A percentile compares a stretch with the other conserved stretches of the same genome.
Conservation (phyloP, 164 flowering plant genomes). For the Tetrastigma voinierianum region DNA sequence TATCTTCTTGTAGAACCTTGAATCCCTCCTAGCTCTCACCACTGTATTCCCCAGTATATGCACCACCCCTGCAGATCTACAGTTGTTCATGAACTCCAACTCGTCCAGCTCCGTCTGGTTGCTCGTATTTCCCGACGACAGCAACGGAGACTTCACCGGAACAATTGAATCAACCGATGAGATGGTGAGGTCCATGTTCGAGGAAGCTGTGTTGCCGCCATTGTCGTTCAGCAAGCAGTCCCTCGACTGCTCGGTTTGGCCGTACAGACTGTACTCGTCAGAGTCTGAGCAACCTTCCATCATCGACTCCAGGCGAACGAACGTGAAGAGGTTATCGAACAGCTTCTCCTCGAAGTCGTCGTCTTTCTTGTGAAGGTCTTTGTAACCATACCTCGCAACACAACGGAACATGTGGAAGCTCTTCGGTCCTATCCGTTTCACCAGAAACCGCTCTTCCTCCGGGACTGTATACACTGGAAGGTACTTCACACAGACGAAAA, state of each 20-base stretch:
- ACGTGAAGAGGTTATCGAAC: conserved; percentile 66
- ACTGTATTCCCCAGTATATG: conserved; percentile 90
- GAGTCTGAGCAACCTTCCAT: conserved; percentile 97
- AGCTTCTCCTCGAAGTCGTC: conserved; percentile 93
- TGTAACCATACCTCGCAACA: conserved; percentile 95
- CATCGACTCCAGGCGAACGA: conserved; percentile 84
- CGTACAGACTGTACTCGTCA: conserved; percentile 55
- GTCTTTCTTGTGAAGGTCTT: conserved; percentile 92
- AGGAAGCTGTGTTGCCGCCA: conserved; percentile 26
- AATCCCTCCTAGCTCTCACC: conserved; percentile 72
- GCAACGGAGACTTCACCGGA: conserved; percentile 38
- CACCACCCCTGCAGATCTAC: conserved; percentile 93
- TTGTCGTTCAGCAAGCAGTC: conserved; percentile 36
- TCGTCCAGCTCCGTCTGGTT: conserved; percentile 64
- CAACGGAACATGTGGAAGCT: conserved; percentile 94
- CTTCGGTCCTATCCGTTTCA: conserved; percentile 90
- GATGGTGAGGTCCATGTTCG: conserved; percentile 38
- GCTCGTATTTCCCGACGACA: conserved; percentile 47
- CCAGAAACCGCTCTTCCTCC: conserved; percentile 79
- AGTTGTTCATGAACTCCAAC: conserved; percentile 64
- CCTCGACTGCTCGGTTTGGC: conserved; percentile 49
- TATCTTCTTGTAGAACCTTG: conserved; percentile 65
- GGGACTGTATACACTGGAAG: conserved; percentile 96
- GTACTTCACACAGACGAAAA: conserved; percentile 93
- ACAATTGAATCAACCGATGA: conserved; percentile 72